phyloP scores from a whole-genome alignment of 1,284 basidiomycete genomes.

The Tremellales sp. region DNA sequence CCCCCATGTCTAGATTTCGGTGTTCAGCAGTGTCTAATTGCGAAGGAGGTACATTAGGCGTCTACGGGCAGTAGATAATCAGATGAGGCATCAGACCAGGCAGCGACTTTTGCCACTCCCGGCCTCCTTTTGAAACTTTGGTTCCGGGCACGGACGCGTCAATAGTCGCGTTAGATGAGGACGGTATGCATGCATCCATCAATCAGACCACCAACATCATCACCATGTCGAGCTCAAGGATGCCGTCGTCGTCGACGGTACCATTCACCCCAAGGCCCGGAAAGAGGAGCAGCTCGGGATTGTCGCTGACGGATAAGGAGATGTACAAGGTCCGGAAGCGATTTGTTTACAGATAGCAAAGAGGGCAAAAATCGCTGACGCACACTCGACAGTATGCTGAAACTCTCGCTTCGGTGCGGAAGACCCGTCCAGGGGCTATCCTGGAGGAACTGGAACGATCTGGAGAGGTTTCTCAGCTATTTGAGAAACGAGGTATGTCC shows the following conservation, averaged over 20 bases:
- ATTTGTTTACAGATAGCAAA: conserved; percentile 19
- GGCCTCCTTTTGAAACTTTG: too few relatives aligned
- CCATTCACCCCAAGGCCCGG: conserved; percentile 43
- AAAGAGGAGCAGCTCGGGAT: conserved; percentile 22
- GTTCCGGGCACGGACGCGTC: too few relatives aligned
- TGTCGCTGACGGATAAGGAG: conserved; percentile 27
- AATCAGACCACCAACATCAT: too few relatives aligned
- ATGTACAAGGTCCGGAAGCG: conserved; percentile 19
- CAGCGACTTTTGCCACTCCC: too few relatives aligned
- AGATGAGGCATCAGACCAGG: too few relatives aligned
- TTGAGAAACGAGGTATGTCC: conserved; percentile 11
- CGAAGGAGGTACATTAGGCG: too few relatives aligned
- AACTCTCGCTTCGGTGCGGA: conserved; percentile 40
- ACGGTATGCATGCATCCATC: background rate
- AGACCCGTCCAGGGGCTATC: conserved; percentile 39
- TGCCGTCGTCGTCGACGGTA: conserved; percentile 32
- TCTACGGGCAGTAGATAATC: too few relatives aligned
- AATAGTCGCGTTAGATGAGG: background rate
- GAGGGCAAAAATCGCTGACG: too few relatives aligned
- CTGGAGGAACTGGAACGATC: conserved; percentile 42
- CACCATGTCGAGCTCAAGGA: conserved; percentile 3
- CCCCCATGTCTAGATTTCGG: too few relatives aligned
- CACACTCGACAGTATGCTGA: conserved; percentile 25
- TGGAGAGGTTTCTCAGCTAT: conserved; percentile 24
- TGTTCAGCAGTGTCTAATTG: too few relatives aligned